phyloP scores from a whole-genome alignment of 306 rosid species.

The Urtica urens region DNA sequence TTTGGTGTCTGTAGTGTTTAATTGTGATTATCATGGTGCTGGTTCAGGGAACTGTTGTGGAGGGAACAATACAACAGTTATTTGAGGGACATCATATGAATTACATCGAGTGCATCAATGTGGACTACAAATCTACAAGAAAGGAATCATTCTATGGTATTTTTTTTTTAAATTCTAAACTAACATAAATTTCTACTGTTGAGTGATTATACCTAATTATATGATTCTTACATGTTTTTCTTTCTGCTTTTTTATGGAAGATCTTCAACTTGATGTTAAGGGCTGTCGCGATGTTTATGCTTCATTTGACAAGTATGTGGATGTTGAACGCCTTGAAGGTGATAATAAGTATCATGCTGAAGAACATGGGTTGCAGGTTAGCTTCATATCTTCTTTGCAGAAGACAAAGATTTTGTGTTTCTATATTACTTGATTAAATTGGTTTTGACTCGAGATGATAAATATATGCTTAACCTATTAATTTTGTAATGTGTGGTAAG shows the following conservation, averaged over 20 bases:
- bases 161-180: slow-evolving; percentile 19
- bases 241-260: slow-evolving; percentile 34
- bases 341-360: slow-evolving; percentile 93
- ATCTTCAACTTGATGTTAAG: slow-evolving; percentile 93
- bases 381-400: slow-evolving; percentile 4
- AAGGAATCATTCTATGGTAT: slow-evolving; percentile 94
- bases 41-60: slow-evolving; percentile 90
- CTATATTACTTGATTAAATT: background rate
- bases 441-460: background rate
- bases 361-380: slow-evolving; percentile 78
- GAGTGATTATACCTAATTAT: background rate
- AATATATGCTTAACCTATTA: too few species aligned
- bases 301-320: slow-evolving; percentile 89
- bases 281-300: slow-evolving; percentile 90
- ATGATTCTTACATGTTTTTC: slow-evolving; percentile 3
- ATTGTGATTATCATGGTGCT: slow-evolving; percentile 13
- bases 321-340: slow-evolving; percentile 87
- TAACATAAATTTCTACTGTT: slow-evolving; percentile 9
- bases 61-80: slow-evolving; percentile 85
- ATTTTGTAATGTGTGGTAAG: too few species aligned
- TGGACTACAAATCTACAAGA: slow-evolving; percentile 83
- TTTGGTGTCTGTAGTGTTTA: slow-evolving; percentile 8
- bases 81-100: slow-evolving; percentile 98
- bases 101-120: slow-evolving; percentile 84
- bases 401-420: background rate